phyloP scores from a whole-genome alignment of 805 yeast species.

The Scheffersomyces stipitis region DNA sequence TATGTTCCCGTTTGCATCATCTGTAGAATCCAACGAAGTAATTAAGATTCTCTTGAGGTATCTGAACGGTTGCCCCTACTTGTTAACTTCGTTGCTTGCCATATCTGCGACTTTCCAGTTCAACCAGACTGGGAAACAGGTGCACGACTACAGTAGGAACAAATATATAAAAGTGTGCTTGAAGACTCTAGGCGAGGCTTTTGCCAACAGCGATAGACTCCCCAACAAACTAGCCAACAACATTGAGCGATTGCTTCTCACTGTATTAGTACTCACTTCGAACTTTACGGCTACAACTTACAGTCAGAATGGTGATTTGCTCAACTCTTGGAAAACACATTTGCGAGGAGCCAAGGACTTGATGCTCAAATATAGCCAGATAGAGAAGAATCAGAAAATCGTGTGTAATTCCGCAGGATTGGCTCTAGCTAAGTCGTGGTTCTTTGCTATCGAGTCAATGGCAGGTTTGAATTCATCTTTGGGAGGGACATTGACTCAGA shows the following conservation, averaged over 20 bases:
- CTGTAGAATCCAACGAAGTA: conserved; percentile 34
- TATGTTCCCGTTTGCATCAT: conserved; percentile 38
- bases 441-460: conserved; percentile 24
- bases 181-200: conserved; percentile 18
- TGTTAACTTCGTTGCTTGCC: conserved; percentile 22
- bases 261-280: conserved; percentile 23
- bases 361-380: conserved; percentile 16
- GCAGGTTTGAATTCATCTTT: conserved; percentile 17
- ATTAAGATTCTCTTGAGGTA: conserved; percentile 23
- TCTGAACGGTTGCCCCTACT: conserved; percentile 19
- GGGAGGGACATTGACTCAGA: conserved; percentile 12
- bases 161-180: conserved; percentile 21
- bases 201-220: conserved; percentile 11
- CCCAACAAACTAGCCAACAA: conserved; percentile 12
- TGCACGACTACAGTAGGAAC: conserved; percentile 19
- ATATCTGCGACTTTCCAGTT: conserved; percentile 27
- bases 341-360: conserved; percentile 26
- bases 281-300: conserved; percentile 22
- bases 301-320: conserved; percentile 7
- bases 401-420: conserved; percentile 17
- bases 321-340: conserved; percentile 23
- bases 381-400: conserved; percentile 3
- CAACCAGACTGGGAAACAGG: conserved; percentile 18
- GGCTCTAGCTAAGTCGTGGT: conserved; percentile 27
- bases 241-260: conserved; percentile 24